Conservation (phyloP, 257 asterid species). For the Gardenia jasminoides region DNA sequence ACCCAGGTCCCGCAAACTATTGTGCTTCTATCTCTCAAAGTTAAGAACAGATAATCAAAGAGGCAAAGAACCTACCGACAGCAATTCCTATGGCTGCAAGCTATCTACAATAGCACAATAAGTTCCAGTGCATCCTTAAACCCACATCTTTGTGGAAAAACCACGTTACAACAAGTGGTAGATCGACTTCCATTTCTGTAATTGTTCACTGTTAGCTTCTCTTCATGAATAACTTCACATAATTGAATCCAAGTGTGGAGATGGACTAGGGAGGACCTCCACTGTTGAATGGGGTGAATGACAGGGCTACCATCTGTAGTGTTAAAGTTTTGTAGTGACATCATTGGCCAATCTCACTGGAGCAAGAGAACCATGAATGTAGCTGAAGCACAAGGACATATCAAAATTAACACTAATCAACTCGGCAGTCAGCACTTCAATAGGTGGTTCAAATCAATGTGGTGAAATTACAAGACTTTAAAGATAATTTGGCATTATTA, state of each 20-base stretch:
- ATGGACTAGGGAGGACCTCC: conserved; percentile 27
- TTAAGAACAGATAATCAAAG: conserved; percentile 7
- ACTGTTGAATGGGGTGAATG: conserved; percentile 34
- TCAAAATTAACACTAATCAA: neutral
- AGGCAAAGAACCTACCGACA: conserved; percentile 17
- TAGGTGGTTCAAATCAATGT: neutral
- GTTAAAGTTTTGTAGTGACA: conserved; percentile 30
- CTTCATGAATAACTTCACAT: neutral
- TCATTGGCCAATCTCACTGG: conserved; percentile 36
- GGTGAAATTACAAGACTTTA: neutral
- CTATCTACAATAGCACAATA: conserved; percentile 14
- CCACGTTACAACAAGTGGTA: conserved; percentile 17
- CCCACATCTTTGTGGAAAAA: conserved; percentile 15
- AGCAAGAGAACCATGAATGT: conserved; percentile 34
- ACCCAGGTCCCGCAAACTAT: conserved; percentile 14
- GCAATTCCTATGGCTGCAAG: conserved; percentile 28
- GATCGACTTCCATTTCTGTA: conserved; percentile 8
- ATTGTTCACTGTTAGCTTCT: conserved; percentile 15
- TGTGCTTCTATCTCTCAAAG: conserved; percentile 16
- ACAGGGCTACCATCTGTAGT: conserved; percentile 15
- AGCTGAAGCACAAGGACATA: conserved; percentile 14
- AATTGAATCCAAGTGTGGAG: conserved; percentile 18
- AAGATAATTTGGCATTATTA: neutral
- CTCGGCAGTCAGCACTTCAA: neutral
- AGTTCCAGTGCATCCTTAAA: conserved; percentile 6